Percentiles rank a stretch among this genome's conserved stretches.
These are phyloP conservation scores for Striga asiatica DNA, from an alignment of 257 asterid species.

Conservation along the genomic window DNA sequence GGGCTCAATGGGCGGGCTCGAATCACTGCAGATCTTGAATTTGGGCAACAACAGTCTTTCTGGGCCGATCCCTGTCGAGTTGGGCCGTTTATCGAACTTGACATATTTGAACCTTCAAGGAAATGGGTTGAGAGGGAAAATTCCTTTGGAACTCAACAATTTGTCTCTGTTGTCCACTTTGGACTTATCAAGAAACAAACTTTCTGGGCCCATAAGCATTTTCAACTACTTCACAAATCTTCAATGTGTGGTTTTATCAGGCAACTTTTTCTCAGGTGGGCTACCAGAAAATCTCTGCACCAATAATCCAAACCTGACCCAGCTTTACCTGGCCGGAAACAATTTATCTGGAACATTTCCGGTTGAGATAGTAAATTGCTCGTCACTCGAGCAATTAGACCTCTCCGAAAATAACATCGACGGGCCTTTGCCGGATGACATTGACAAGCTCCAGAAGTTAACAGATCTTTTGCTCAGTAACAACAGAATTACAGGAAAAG, in stretches of 20 bases:
- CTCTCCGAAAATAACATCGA: slow-evolving; percentile 54
- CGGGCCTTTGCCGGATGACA: slow-evolving; percentile 40
- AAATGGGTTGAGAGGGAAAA: slow-evolving; percentile 46
- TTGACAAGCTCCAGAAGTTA: slow-evolving; percentile 41
- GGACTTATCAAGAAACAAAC: slow-evolving; percentile 57
- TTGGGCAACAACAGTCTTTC: slow-evolving; percentile 73
- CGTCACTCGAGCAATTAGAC: slow-evolving; percentile 55
- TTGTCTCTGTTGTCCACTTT: slow-evolving; percentile 36
- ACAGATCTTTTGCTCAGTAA: slow-evolving; percentile 81
- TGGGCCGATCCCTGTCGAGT: slow-evolving; percentile 46
- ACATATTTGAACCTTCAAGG: slow-evolving; percentile 68
- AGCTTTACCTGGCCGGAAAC: slow-evolving; percentile 46
- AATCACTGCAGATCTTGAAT: slow-evolving; percentile 55
- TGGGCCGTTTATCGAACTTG: slow-evolving; percentile 35
- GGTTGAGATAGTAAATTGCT: slow-evolving; percentile 39
- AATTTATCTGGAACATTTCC: slow-evolving; percentile 57
- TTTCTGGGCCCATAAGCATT: slow-evolving; percentile 45
- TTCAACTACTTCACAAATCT: slow-evolving; percentile 37
- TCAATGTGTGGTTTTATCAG: slow-evolving; percentile 34
- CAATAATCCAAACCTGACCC: slow-evolving; percentile 26
- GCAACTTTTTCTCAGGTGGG: slow-evolving; percentile 35
- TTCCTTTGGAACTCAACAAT: slow-evolving; percentile 47
- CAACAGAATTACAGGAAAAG: slow-evolving; percentile 57
- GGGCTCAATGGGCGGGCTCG: slow-evolving; percentile 31
- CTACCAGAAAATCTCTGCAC: slow-evolving; percentile 38